Conservation (phyloP, 2,329 filamentous ascomycete species). For the Phaeosphaeria sp. region DNA sequence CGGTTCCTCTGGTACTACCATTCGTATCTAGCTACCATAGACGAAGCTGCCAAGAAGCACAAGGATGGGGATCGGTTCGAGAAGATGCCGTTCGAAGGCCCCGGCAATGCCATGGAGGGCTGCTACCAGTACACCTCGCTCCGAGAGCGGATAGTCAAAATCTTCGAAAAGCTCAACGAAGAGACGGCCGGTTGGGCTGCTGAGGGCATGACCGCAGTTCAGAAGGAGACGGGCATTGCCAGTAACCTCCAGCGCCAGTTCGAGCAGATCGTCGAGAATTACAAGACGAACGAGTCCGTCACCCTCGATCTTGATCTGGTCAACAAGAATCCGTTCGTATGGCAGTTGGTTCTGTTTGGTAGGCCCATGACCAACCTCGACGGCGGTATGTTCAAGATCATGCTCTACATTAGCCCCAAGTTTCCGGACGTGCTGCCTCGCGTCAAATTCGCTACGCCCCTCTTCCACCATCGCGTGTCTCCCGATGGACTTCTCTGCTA, state of each 20-base stretch:
- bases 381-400: constrained; percentile 83
- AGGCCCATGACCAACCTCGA: constrained; percentile 92
- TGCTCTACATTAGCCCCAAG: constrained; percentile 77
- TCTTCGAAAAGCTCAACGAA: constrained; percentile 73
- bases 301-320: constrained; percentile 79
- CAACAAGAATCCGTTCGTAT: constrained; percentile 86
- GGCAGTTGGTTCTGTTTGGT: constrained; percentile 88
- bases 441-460: constrained; percentile 76
- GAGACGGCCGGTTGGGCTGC: constrained; percentile 76
- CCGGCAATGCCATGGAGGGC: constrained; percentile 82
- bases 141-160: constrained; percentile 69
- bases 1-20: constrained; percentile 97
- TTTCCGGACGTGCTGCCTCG: constrained; percentile 91
- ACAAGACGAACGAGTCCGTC: constrained; percentile 72
- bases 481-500: constrained; percentile 85
- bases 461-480: constrained; percentile 90
- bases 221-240: constrained; percentile 75
- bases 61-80: constrained; percentile 70
- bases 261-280: constrained; percentile 78
- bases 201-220: constrained; percentile 69
- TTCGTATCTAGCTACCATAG: constrained; percentile 77
- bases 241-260: constrained; percentile 84
- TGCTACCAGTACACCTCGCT: constrained; percentile 82
- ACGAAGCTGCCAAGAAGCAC: constrained; percentile 67
- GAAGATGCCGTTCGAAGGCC: constrained; percentile 87